These are phyloP conservation scores for Psilocybe sp. DNA, from an alignment of 768 basidiomycete species.

Conservation along the genomic window DNA sequence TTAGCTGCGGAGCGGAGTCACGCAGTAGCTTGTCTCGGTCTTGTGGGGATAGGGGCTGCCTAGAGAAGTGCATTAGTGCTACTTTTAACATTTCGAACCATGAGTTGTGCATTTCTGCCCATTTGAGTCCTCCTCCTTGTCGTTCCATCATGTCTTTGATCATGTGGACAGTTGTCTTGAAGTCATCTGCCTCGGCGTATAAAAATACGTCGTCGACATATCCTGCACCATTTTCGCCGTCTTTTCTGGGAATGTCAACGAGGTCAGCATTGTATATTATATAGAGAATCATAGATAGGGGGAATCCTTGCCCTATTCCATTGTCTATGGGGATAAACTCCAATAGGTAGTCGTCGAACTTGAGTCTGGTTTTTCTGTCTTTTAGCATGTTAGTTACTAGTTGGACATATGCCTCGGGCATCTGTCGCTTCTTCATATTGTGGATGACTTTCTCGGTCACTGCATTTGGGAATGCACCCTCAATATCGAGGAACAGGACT, in stretches of 20 bases:
- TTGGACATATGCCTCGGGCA: conserved; percentile 20
- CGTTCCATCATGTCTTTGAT: not conserved
- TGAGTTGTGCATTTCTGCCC: not conserved
- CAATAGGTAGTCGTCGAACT: conserved; percentile 8
- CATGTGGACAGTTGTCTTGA: not conserved
- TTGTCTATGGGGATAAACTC: not conserved
- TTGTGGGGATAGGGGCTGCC: not conserved
- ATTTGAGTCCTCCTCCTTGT: not conserved
- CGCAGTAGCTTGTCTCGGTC: not conserved
- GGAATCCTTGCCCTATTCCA: not conserved
- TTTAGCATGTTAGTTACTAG: not conserved
- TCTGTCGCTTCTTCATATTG: conserved; percentile 23
- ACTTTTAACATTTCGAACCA: not conserved
- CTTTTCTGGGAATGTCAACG: not conserved
- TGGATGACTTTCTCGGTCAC: conserved; percentile 36
- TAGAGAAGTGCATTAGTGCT: not conserved
- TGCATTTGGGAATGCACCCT: no score
- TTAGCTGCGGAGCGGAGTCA: not conserved
- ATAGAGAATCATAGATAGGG: conserved; percentile 15
- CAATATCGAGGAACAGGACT: conserved; percentile 38
- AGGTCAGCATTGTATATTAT: conserved; percentile 5
- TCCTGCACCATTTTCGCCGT: not conserved
- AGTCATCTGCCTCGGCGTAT: not conserved
- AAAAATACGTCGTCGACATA: not conserved
- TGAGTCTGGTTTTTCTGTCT: conserved; percentile 4